Percentiles rank a stretch among this genome's conserved stretches.
Evolutionary conservation across 306 rosid genomes (phyloP).

Genomic region (Cucurbita moschata): DNA sequence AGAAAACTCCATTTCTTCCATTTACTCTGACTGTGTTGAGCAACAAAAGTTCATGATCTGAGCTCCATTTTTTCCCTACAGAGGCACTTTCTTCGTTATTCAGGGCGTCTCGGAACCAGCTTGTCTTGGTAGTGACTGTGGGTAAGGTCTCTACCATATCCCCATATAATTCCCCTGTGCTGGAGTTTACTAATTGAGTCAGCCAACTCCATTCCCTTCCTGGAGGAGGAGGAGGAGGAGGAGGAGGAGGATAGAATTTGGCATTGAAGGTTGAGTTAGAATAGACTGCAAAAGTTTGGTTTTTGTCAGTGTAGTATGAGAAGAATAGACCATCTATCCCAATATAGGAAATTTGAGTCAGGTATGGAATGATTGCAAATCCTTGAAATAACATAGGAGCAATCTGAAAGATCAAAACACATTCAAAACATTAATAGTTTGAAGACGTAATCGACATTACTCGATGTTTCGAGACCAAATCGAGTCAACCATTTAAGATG

Average conservation of each 20-base stretch:
- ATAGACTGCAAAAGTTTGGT: slow-evolving; percentile 29
- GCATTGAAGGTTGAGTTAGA: slow-evolving; percentile 24
- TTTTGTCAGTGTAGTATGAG: slow-evolving; percentile 20
- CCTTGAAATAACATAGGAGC: slow-evolving; percentile 41
- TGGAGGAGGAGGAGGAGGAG: not conserved
- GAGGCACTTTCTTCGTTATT: slow-evolving; percentile 21
- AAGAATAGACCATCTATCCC: slow-evolving; percentile 31
- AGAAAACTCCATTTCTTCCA: slow-evolving; percentile 15
- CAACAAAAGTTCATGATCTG: slow-evolving; percentile 12
- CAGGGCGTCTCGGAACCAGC: slow-evolving; percentile 16
- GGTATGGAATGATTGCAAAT: slow-evolving; percentile 25
- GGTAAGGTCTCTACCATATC: slow-evolving; percentile 13
- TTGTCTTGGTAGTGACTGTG: slow-evolving; percentile 2
- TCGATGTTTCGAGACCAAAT: too few relatives aligned
- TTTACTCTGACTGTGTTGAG: slow-evolving; percentile 23
- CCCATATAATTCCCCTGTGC: slow-evolving; percentile 27
- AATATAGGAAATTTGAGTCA: slow-evolving; percentile 34
- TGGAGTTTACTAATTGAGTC: slow-evolving; percentile 19
- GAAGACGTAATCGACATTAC: not conserved
- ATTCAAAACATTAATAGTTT: not conserved
- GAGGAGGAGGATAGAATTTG: not conserved
- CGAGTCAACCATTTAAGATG: too few relatives aligned
- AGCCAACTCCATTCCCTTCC: not conserved
- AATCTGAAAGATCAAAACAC: slow-evolving; percentile 16
- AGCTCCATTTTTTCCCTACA: slow-evolving; percentile 23